Evolutionary conservation across 2,329 filamentous ascomycete genomes (phyloP).

Genomic region (Parascedosporium putredinis): DNA sequence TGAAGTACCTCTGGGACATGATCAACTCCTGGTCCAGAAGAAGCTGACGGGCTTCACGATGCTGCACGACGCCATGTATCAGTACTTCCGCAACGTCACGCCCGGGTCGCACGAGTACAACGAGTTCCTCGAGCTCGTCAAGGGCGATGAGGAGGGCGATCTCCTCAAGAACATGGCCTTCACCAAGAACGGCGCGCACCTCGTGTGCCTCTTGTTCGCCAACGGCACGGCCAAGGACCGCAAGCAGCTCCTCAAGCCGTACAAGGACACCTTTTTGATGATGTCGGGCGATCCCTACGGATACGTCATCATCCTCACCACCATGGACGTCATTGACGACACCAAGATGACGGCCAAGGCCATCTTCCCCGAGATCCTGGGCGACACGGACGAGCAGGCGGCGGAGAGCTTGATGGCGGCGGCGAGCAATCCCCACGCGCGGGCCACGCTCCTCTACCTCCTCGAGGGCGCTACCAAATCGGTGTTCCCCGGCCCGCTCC

Average conservation of each 20-base stretch:
- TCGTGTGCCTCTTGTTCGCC: slow-evolving; percentile 74
- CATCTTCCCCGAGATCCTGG: slow-evolving; percentile 78
- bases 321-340: slow-evolving; percentile 88
- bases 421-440: slow-evolving; percentile 55
- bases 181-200: slow-evolving; percentile 74
- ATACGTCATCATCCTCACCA: slow-evolving; percentile 71
- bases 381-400: slow-evolving; percentile 53
- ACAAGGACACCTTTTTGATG: slow-evolving; percentile 78
- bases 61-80: slow-evolving; percentile 95
- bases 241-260: slow-evolving; percentile 76
- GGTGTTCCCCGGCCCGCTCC: slow-evolving; percentile 51
- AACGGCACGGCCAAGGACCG: slow-evolving; percentile 86
- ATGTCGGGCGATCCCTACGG: slow-evolving; percentile 75
- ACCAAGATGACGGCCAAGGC: slow-evolving; percentile 80
- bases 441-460: slow-evolving; percentile 66
- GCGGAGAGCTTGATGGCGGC: slow-evolving; percentile 54
- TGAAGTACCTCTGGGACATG: slow-evolving; percentile 74
- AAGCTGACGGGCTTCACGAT: slow-evolving; percentile 95
- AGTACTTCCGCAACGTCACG: slow-evolving; percentile 79
- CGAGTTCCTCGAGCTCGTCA: slow-evolving; percentile 83
- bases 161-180: slow-evolving; percentile 93
- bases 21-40: slow-evolving; percentile 95
- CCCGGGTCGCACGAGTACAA: slow-evolving; percentile 69
- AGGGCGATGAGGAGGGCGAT: slow-evolving; percentile 84
- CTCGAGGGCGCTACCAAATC: slow-evolving; percentile 58